Evolutionary conservation across 352 stramenopile genomes (phyloP), one percentile per base, ranked within the genome.

Genomic region (Phytophthora pini): DNA sequence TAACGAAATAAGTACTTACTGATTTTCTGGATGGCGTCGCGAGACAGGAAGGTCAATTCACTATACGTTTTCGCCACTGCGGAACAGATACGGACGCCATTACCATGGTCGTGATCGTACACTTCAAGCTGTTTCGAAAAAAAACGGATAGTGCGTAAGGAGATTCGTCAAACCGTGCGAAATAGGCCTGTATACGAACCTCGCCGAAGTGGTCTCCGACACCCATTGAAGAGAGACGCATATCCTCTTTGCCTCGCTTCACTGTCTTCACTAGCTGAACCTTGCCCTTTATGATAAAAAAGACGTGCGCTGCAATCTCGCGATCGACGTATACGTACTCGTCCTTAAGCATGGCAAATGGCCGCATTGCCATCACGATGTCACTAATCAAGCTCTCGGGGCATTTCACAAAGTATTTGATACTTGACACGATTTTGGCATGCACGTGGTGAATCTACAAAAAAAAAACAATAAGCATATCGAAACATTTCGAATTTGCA

Each of bases 191-290:
- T 12, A 36, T 17, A 61, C 69, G 10, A 64, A 88, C 80, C 77
- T 95, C 87, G n/a, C 87, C 87, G 74, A 95, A 95, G 54, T 95
- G 83, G 22, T 93, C 79, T 10, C 87, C 87, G 20, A 83, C 45
- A 0, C 27, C 53, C 41, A 92, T 68, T 8, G 76, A 70, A 1
- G 74, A 67, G 8, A 95, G 51, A 20, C 74, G 72, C 26, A 70
- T 65, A 17, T 95, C 87, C 12, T 74, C 76, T 17, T 76, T 82
- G 0, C 61, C 72, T 11, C 55, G 65, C 2, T 74, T 57, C 10
- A 78, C 68, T 24, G 82, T 78, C 57, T 89, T 90, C 32, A 85
- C 84, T 7, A 95, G 56, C 27, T 79, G 61, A 12, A 90, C 50
- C 48, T 92, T 90, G 32, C 87, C 87, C 40, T 95, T 95, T 17